Percentiles rank a stretch among this genome's conserved stretches.
Conservation (phyloP, 441 rosid species). For the Populus hybrid region DNA sequence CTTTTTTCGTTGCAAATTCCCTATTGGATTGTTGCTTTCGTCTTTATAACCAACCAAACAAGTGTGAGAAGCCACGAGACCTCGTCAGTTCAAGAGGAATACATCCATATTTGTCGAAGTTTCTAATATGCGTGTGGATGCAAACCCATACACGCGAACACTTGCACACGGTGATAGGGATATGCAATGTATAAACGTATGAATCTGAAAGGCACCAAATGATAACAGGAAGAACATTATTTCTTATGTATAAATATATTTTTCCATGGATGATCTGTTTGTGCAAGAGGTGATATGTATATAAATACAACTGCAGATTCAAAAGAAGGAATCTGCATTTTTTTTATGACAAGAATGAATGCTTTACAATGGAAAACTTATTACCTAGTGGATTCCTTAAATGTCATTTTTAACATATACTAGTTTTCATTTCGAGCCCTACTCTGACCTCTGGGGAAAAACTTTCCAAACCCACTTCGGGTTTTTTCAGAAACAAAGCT, state of each 20-base stretch:
- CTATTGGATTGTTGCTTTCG: not conserved
- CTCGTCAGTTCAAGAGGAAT: not conserved
- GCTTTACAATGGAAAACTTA: not conserved
- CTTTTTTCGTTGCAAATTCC: not conserved
- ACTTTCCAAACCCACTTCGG: conserved; percentile 21
- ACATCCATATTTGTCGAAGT: not conserved
- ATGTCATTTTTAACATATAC: not conserved
- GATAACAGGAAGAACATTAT: not conserved
- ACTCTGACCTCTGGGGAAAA: conserved; percentile 22
- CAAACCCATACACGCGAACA: not conserved
- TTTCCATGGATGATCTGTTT: not conserved
- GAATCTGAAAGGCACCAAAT: not conserved
- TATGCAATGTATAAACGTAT: not conserved
- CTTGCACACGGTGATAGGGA: not conserved
- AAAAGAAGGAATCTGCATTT: not conserved
- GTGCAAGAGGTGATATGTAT: not conserved
- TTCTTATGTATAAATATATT: not conserved
- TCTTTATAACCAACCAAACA: not conserved
- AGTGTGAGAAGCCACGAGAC: not conserved
- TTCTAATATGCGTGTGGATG: not conserved
- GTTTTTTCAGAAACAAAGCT: conserved; percentile 17
- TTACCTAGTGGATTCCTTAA: not conserved
- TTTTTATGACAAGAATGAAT: not conserved
- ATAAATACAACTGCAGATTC: conserved; percentile 11
- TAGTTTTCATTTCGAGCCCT: conserved; percentile 10